These are phyloP conservation scores for Albophoma yamanashiensis DNA, from an alignment of 2,329 filamentous ascomycete genomes.

Conservation along the genomic window DNA sequence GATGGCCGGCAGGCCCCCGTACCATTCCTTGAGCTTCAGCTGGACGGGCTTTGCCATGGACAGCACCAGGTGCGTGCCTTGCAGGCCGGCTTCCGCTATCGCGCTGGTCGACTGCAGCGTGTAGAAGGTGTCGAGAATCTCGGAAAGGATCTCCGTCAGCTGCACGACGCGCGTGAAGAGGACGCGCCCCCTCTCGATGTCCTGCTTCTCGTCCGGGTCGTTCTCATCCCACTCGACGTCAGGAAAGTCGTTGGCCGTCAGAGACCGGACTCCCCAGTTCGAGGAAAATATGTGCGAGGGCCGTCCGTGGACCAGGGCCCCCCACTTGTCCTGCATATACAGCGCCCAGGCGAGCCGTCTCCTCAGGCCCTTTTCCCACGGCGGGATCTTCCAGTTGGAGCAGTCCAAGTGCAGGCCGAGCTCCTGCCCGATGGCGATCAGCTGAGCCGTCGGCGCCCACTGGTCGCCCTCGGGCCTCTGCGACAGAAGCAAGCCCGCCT, in stretches of 20 bases:
- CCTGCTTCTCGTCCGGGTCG: conserved; percentile 49
- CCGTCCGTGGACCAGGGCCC: conserved; percentile 71
- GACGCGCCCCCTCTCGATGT: conserved; percentile 56
- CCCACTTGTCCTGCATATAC: conserved; percentile 93
- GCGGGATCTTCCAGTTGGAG: conserved; percentile 74
- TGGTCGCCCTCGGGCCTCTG: conserved; percentile 69
- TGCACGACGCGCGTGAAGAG: conserved; percentile 68
- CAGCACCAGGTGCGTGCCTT: conserved; percentile 63
- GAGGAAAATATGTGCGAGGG: conserved; percentile 61
- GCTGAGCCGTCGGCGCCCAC: conserved; percentile 75
- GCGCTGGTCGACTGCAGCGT: conserved; percentile 65
- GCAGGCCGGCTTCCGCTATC: conserved; percentile 53
- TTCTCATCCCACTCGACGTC: conserved; percentile 59
- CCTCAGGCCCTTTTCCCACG: conserved; percentile 75
- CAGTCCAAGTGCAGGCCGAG: conserved; percentile 85
- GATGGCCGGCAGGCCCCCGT: conserved; percentile 51
- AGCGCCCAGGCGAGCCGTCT: conserved; percentile 84
- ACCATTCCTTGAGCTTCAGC: conserved; percentile 75
- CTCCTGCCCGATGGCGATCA: conserved; percentile 80
- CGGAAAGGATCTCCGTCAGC: conserved; percentile 63
- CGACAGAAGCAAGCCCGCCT: conserved; percentile 64
- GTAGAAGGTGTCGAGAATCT: conserved; percentile 77
- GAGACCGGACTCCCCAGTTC: conserved; percentile 66
- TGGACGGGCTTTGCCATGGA: conserved; percentile 73
- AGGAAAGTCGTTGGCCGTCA: conserved; percentile 60